Evolutionary conservation across 2,329 filamentous ascomycete species (phyloP).

Genomic region (Xylariomycetidae sp.): DNA sequence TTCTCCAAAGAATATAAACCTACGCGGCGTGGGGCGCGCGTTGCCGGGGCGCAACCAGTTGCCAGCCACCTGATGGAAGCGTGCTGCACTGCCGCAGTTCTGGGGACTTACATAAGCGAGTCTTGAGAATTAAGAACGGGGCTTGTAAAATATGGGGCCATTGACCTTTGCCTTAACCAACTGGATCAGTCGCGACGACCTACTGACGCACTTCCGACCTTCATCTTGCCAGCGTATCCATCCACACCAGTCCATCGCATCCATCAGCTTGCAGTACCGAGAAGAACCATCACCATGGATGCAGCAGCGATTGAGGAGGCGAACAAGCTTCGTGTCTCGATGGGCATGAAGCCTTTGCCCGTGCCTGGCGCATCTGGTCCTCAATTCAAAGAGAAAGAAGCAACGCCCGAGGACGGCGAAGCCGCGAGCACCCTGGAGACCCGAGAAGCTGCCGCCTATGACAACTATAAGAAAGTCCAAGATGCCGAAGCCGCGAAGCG

Average conservation of each 20-base stretch:
- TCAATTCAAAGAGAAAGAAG: conserved; percentile 32
- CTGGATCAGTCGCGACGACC: no score
- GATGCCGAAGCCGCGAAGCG: conserved; percentile 72
- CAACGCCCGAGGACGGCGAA: conserved; percentile 44
- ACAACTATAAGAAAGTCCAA: conserved; percentile 61
- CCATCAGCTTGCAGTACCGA: background rate
- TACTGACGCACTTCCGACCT: no score
- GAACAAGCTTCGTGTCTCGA: conserved; percentile 81
- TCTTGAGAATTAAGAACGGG: no score
- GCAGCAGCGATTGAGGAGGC: conserved; percentile 82
- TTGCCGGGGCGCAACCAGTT: no score
- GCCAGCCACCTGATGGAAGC: no score
- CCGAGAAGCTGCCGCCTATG: conserved; percentile 64
- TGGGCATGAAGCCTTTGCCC: conserved; percentile 85
- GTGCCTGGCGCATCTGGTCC: conserved; percentile 59
- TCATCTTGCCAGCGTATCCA: background rate
- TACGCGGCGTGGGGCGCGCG: conserved; percentile 9
- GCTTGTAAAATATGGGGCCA: no score
- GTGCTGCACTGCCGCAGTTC: no score
- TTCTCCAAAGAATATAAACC: conserved; percentile 14
- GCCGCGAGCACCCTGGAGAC: conserved; percentile 78
- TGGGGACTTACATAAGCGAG: no score
- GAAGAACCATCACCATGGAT: conserved; percentile 47
- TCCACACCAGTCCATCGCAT: background rate
- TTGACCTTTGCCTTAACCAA: no score